Percentiles rank a stretch among this genome's conserved stretches.
Conservation (phyloP, 2,329 filamentous ascomycete species). For the Monosporascus ibericus region DNA sequence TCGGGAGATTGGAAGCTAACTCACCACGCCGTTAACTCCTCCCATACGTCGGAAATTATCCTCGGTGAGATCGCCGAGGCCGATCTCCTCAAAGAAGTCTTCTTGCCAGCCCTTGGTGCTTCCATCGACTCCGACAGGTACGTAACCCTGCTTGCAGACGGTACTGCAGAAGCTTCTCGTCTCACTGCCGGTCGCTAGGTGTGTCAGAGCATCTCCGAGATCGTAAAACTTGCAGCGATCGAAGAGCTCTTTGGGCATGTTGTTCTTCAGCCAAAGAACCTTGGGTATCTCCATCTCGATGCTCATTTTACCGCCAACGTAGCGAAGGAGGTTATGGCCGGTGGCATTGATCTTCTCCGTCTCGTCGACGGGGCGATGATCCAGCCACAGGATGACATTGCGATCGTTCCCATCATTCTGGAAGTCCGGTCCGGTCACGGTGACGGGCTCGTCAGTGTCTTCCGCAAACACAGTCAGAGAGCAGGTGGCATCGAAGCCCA, state of each 20-base stretch:
- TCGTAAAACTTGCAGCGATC: slow-evolving; percentile 96
- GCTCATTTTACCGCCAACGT: slow-evolving; percentile 97
- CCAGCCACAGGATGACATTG: slow-evolving; percentile 96
- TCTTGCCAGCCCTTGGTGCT: slow-evolving; percentile 98
- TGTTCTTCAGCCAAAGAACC: slow-evolving; percentile 95
- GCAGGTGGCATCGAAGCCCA: slow-evolving; percentile 98
- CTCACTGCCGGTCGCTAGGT: slow-evolving; percentile 88
- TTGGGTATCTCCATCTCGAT: slow-evolving; percentile 99
- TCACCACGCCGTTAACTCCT: slow-evolving; percentile 90
- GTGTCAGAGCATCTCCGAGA: slow-evolving; percentile 84
- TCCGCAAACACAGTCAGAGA: slow-evolving; percentile 85
- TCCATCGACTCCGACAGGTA: slow-evolving; percentile 94
- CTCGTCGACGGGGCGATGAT: slow-evolving; percentile 87
- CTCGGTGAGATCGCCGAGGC: slow-evolving; percentile 74
- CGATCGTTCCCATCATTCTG: slow-evolving; percentile 74
- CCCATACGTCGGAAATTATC: slow-evolving; percentile 92
- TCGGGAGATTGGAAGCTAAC: slow-evolving; percentile 35
- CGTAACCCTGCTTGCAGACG: slow-evolving; percentile 94
- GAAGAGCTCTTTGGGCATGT: slow-evolving; percentile 91
- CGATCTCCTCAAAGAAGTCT: slow-evolving; percentile 83
- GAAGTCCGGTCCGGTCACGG: slow-evolving; percentile 86
- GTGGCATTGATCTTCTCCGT: slow-evolving; percentile 91
- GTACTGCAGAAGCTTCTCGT: slow-evolving; percentile 91
- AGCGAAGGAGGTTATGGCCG: slow-evolving; percentile 84
- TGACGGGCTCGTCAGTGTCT: slow-evolving; percentile 83